Conservation (phyloP, 805 yeast genomes). For the Metschnikowia gelsemii region DNA sequence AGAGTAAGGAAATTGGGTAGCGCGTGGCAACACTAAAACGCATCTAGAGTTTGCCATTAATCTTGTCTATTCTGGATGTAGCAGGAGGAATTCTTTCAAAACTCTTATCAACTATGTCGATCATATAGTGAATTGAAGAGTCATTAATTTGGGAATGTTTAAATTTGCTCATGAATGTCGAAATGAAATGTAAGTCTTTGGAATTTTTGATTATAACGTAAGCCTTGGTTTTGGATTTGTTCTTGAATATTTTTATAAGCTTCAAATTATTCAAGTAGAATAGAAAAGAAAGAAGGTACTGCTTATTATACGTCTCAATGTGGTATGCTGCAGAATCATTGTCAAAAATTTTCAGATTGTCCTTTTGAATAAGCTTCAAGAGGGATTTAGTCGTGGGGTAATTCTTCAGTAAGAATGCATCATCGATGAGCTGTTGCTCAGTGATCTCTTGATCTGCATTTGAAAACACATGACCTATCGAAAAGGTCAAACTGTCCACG, state of each 20-base stretch:
- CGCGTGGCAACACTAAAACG: background rate
- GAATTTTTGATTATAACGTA: constrained; percentile 33
- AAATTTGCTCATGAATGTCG: constrained; percentile 25
- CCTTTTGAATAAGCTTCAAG: constrained; percentile 19
- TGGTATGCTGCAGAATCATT: constrained; percentile 20
- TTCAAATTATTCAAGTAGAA: constrained; percentile 38
- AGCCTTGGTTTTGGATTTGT: constrained; percentile 42
- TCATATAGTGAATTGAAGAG: constrained; percentile 28
- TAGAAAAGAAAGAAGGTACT: constrained; percentile 40
- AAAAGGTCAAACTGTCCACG: constrained; percentile 22
- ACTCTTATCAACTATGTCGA: constrained; percentile 36
- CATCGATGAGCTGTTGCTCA: constrained; percentile 27
- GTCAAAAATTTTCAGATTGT: constrained; percentile 16
- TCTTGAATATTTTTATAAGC: constrained; percentile 38
- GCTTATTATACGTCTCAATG: constrained; percentile 41
- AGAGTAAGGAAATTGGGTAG: no score
- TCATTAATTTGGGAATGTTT: constrained; percentile 20
- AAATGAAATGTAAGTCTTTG: constrained; percentile 29
- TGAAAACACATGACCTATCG: constrained; percentile 12
- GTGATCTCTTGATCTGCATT: constrained; percentile 16
- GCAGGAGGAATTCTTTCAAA: constrained; percentile 18
- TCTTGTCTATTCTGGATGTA: background rate
- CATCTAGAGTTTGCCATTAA: background rate
- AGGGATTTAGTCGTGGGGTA: constrained; percentile 21
- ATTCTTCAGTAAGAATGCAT: constrained; percentile 23